Base-by-base conservation (phyloP, 768 basidiomycete genomes). In the Postia placenta region DNA sequence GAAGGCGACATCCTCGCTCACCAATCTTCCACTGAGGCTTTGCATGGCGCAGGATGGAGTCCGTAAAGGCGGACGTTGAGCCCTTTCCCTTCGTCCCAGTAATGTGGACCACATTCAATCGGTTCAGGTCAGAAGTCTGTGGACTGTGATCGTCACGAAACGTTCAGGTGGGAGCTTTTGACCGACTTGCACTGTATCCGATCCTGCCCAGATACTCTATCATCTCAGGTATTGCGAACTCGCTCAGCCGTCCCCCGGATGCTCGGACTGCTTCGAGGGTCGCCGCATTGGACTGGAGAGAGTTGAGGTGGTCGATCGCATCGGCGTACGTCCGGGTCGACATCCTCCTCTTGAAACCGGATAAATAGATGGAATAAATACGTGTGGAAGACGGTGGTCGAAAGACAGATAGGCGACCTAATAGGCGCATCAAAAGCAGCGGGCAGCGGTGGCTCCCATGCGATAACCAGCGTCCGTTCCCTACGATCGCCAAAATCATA, bases 61-160 rank as follows among this genome's bases (percentile, higher is more conserved):
- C 87, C 3, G 81, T 79, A 60, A 98, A 98, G 6, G 96, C 95
- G 55, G 89, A 91, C 1, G 96, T 93, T 2, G 95, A 98, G 5
- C 95, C 95, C 65, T 99, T 99, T 27, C 95, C 95, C 69, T 99
- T 99, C 3, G 96, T 98, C 3, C 95, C 95, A 7, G 95, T 94
- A 56, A 99, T 83, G 71, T 99, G 95, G 41, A 98, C 80, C 49
- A 95, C 92, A 65, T 97, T 95, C 47, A 99, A 73, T 20, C 70
- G 68, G 63, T 97, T 93, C 37, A 99, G 75, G 54, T 94, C 85
- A 49, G 80, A 73, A 36, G 87, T 78, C 93, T 96, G 58, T 39
- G 37, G 50, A 33, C 7, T 14, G 25, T 49, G 38, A 35, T 35
- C 9, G 38, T 39, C 38, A 39, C 17, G 12, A 28, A 45, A 38